Conservation (phyloP, 1,284 basidiomycete genomes). For the Volvariella volvacea region DNA sequence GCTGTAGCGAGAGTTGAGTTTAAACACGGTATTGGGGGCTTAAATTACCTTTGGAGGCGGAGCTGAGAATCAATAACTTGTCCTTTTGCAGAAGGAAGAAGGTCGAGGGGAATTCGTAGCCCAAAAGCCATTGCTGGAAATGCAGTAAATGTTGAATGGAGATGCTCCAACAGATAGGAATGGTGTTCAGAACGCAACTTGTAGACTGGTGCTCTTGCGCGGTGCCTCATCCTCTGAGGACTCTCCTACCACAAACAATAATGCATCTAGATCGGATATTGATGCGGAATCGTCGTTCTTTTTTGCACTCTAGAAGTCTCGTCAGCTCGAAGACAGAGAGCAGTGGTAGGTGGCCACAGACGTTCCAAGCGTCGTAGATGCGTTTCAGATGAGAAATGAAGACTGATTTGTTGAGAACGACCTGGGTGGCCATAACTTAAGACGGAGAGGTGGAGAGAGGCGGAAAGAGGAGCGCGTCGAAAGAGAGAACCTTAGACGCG, state of each 20-base stretch:
- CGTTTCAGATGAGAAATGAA: slow-evolving; percentile 65
- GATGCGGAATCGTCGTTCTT: slow-evolving; percentile 67
- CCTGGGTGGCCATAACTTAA: slow-evolving; percentile 25
- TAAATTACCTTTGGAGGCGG: slow-evolving; percentile 80
- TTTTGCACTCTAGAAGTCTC: slow-evolving; percentile 39
- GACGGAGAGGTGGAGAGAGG: slow-evolving; percentile 10
- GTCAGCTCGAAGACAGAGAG: slow-evolving; percentile 4
- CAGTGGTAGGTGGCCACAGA: slow-evolving; percentile 32
- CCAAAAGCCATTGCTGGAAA: slow-evolving; percentile 85
- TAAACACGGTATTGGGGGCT: slow-evolving; percentile 5
- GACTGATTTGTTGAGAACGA: slow-evolving; percentile 49
- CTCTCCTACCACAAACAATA: slow-evolving; percentile 80
- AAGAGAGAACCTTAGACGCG: slow-evolving; percentile 6
- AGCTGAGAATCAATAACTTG: slow-evolving; percentile 78
- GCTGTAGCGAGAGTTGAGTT: slow-evolving; percentile 33
- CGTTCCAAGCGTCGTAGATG: slow-evolving; percentile 72
- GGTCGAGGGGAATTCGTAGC: slow-evolving; percentile 96
- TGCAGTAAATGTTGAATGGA: slow-evolving; percentile 14
- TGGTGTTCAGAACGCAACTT: slow-evolving; percentile 45
- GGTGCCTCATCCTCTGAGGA: slow-evolving; percentile 80
- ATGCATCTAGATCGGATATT: slow-evolving; percentile 59
- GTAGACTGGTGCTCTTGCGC: slow-evolving; percentile 84
- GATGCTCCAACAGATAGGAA: slow-evolving; percentile 10
- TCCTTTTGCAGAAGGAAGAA: slow-evolving; percentile 78
- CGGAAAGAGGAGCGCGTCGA: slow-evolving; percentile 22